phyloP scores from a whole-genome alignment of 2,329 filamentous ascomycete genomes.

The Plenodomus biglobosus region DNA sequence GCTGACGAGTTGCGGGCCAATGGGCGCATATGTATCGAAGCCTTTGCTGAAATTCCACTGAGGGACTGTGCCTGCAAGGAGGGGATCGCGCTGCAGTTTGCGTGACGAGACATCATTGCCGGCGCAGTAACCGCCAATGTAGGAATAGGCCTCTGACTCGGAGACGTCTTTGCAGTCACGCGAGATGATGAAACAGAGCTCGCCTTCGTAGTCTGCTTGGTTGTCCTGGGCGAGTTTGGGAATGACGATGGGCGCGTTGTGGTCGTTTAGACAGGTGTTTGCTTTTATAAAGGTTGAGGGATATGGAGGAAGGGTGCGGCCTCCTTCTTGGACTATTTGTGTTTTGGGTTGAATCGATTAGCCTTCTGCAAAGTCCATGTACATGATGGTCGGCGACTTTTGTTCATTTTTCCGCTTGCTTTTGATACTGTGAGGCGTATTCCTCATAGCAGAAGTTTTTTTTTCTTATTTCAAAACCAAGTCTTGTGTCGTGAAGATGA shows the following conservation, averaged over 20 bases:
- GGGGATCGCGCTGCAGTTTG: constrained; percentile 55
- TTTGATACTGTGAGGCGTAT: too few species aligned
- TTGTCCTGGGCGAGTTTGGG: constrained; percentile 54
- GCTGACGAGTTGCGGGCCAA: constrained; percentile 55
- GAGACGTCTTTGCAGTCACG: constrained; percentile 55
- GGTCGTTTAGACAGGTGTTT: constrained; percentile 44
- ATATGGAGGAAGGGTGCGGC: constrained; percentile 53
- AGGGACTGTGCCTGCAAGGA: constrained; percentile 54
- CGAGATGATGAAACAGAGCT: constrained; percentile 53
- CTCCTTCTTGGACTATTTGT: constrained; percentile 58
- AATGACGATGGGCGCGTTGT: constrained; percentile 49
- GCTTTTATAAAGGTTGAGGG: constrained; percentile 57
- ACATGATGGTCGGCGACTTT: too few species aligned
- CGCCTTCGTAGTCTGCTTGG: constrained; percentile 48
- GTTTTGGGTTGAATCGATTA: background rate
- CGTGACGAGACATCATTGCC: constrained; percentile 60
- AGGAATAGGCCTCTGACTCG: constrained; percentile 49
- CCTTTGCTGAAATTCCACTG: constrained; percentile 62
- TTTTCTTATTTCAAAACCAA: too few species aligned
- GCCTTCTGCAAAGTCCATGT: background rate
- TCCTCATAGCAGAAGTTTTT: too few species aligned
- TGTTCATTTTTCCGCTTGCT: too few species aligned
- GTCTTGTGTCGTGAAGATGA: too few species aligned
- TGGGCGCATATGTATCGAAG: constrained; percentile 58
- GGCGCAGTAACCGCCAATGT: constrained; percentile 57